These are phyloP conservation scores for Tetrapisispora fleetii DNA, from an alignment of 805 yeast genomes.

Conservation along the genomic window DNA sequence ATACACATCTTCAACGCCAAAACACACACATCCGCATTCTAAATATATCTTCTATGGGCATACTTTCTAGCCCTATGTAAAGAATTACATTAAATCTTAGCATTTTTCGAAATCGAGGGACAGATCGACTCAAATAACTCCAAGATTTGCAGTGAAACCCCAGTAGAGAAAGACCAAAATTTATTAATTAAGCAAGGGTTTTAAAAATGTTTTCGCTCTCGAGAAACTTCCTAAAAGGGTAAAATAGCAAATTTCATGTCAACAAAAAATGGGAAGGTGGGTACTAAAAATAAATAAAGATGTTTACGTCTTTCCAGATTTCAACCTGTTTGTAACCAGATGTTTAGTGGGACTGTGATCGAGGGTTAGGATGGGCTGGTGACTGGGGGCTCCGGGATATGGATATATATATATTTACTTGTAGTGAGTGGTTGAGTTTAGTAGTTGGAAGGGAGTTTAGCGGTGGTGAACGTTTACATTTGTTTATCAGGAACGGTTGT, in stretches of 20 bases:
- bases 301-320: slow-evolving; percentile 1
- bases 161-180: neutral
- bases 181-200: neutral
- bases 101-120: neutral
- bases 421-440: too few relatives aligned
- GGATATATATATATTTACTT: too few relatives aligned
- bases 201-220: neutral
- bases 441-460: too few relatives aligned
- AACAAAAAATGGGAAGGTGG: neutral
- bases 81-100: neutral
- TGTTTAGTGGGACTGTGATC: too few relatives aligned
- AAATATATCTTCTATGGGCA: neutral
- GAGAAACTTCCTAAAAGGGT: slow-evolving; percentile 6
- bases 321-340: neutral
- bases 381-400: too few relatives aligned
- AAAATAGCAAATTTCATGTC: slow-evolving; percentile 7
- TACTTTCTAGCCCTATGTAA: neutral
- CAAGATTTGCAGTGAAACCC: neutral
- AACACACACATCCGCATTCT: neutral
- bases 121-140: neutral
- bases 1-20: neutral
- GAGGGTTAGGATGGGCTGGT: neutral
- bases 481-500: too few relatives aligned
- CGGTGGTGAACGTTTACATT: too few relatives aligned
- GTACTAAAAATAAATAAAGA: slow-evolving; percentile 1